Base-by-base conservation (phyloP, 1,139 yeast species). In the Pichia sp. region DNA sequence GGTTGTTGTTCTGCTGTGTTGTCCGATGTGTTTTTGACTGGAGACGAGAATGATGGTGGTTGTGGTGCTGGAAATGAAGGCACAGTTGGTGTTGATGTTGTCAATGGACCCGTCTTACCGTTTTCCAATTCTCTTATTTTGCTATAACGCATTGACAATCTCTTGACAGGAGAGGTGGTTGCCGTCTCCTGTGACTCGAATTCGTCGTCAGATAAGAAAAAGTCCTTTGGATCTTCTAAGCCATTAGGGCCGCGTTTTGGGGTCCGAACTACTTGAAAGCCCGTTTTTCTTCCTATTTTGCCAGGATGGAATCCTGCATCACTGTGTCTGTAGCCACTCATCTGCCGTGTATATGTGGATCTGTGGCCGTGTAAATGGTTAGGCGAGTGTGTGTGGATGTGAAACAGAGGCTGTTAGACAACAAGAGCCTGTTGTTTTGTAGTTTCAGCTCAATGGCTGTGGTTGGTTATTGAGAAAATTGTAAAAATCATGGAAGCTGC, bases 221-320 rank as follows among this genome's bases (percentile, higher is more conserved):
- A 89, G 47, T 83, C 95, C 56, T 85, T 86, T 36, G 88, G 66
- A 58, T 83, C 86, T 60, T 89, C 96, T 83, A 88, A 79, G 33
- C 89, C 85, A 61, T 80, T 76, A 49, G 77, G 77, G 63, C 86
- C 94, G 55, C 79, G 76, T 31, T 70, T 67, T 38, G 65, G 85
- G 59, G 63, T 80, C 72, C 47, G 70, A 63, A 60, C 53, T 4
- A 62, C 47, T 19, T 53, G 56, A 17, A 61, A 56, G 1, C 66
- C 66, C 1, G 66, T 61, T 30, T 54, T 59, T 36, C 66, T 54
- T 4, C 66, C 66, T 4, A 52, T 51, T 28, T 52, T 56, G 2
- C 66, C 66, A 3, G 62, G 64, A 4, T 53, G 54, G 33, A 56
- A 56, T 21, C 55, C 56, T 2, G 56, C 42, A 22, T 55, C 57